Conservation (phyloP, 1,139 yeast species). For the Yueomyces sp. region DNA sequence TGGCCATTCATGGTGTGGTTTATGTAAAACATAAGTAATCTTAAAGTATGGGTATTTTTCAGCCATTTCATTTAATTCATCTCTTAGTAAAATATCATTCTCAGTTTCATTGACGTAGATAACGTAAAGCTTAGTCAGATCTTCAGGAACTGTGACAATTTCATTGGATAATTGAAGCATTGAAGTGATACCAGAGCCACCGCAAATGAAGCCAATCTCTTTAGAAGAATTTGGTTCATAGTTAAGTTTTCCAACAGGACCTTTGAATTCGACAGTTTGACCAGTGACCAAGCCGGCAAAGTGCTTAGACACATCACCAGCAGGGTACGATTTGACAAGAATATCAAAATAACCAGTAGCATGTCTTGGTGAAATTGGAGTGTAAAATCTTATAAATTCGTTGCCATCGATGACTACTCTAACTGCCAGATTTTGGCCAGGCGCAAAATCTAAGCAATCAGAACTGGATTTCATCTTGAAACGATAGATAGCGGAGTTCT, state of each 20-base stretch:
- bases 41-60: constrained; percentile 47
- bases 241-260: constrained; percentile 64
- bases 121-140: constrained; percentile 44
- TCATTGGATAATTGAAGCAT: constrained; percentile 52
- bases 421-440: constrained; percentile 60
- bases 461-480: constrained; percentile 49
- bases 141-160: constrained; percentile 53
- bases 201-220: constrained; percentile 61
- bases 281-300: constrained; percentile 56
- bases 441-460: constrained; percentile 52
- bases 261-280: constrained; percentile 55
- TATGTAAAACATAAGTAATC: constrained; percentile 34
- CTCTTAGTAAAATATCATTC: constrained; percentile 57
- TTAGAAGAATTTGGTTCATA: constrained; percentile 48
- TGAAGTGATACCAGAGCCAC: constrained; percentile 76
- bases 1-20: constrained; percentile 34
- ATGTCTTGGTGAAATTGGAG: constrained; percentile 59
- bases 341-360: constrained; percentile 67
- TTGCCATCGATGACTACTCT: constrained; percentile 42
- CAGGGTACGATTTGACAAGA: constrained; percentile 58
- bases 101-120: constrained; percentile 62
- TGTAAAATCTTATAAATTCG: constrained; percentile 54
- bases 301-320: constrained; percentile 52
- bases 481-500: constrained; percentile 60
- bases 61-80: constrained; percentile 58